Evolutionary conservation across 106 monocot genomes (phyloP).

Genomic region (Dioscorea dumetorum): DNA sequence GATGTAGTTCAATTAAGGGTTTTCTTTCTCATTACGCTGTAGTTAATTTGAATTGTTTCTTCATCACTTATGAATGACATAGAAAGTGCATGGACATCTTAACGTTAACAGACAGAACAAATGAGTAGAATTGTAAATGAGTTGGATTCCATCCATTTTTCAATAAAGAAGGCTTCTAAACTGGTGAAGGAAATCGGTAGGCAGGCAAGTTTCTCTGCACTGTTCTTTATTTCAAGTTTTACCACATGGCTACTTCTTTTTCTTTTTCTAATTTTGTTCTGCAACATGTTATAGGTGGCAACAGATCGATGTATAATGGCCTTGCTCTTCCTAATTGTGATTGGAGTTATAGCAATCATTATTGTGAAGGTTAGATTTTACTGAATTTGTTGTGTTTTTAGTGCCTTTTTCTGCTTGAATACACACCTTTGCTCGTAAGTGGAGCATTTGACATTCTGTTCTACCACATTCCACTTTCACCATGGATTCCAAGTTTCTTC

Average conservation of each 20-base stretch:
- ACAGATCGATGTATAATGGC: conserved; percentile 92
- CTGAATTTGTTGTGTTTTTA: background rate
- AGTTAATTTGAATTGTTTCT: background rate
- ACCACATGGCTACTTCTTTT: too few species aligned
- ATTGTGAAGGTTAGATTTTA: conserved; percentile 65
- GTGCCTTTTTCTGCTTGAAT: too few species aligned
- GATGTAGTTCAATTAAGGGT: background rate
- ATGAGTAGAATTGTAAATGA: conserved; percentile 98
- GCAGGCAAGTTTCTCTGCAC: conserved; percentile 34
- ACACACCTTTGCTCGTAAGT: too few species aligned
- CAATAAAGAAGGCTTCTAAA: conserved; percentile 89
- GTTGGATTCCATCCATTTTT: conserved; percentile 85
- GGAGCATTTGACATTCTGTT: too few species aligned
- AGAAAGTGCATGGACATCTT: background rate
- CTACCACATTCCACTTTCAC: too few species aligned
- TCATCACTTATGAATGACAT: background rate
- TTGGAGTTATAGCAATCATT: conserved; percentile 70
- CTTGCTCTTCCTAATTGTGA: conserved; percentile 72
- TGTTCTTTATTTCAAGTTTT: too few species aligned
- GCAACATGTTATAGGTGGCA: conserved; percentile 45
- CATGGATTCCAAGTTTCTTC: too few species aligned
- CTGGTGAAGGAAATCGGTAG: conserved; percentile 87
- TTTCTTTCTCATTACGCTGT: background rate
- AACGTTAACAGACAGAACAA: conserved; percentile 71
- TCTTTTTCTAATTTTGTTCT: background rate